phyloP scores from a whole-genome alignment of 148 eudicot genomes.

The Nepenthes gracilis region DNA sequence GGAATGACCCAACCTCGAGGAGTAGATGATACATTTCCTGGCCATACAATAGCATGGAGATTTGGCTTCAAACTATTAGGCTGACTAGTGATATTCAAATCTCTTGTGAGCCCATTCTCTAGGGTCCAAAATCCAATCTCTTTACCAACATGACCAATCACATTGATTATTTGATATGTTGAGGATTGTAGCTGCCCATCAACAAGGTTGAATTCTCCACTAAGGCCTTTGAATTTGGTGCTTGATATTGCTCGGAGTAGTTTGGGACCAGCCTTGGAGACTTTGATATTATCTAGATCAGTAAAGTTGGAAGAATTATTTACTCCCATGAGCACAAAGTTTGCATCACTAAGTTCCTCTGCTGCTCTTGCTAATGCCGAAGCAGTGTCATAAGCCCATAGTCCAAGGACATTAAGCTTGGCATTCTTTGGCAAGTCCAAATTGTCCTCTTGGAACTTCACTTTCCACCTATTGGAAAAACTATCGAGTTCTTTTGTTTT shows the following conservation, averaged over 20 bases:
- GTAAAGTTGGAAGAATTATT: conserved; percentile 1
- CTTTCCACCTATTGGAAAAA: conserved; percentile 7
- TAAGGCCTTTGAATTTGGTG: conserved; percentile 18
- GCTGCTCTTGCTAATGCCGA: conserved; percentile 18
- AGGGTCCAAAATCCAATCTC: conserved; percentile 25
- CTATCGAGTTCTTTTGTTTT: conserved; percentile 10
- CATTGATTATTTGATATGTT: conserved; percentile 14
- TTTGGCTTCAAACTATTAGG: neutral
- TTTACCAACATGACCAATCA: conserved; percentile 8
- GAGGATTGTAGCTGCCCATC: conserved; percentile 17
- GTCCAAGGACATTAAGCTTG: conserved; percentile 9
- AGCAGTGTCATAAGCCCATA: conserved; percentile 24
- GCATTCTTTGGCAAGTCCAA: neutral
- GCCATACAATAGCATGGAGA: neutral
- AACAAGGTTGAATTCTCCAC: conserved; percentile 14
- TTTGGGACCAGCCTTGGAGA: conserved; percentile 14
- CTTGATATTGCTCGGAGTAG: conserved; percentile 13
- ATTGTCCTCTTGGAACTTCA: conserved; percentile 6
- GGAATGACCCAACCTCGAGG: neutral
- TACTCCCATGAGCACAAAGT: neutral
- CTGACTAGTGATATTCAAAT: conserved; percentile 14
- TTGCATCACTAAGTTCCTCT: conserved; percentile 8
- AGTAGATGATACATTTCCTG: neutral
- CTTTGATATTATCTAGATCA: conserved; percentile 13
- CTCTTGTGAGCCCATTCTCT: conserved; percentile 6